Conservation (phyloP, 306 rosid species). For the Sicyos baderoa region DNA sequence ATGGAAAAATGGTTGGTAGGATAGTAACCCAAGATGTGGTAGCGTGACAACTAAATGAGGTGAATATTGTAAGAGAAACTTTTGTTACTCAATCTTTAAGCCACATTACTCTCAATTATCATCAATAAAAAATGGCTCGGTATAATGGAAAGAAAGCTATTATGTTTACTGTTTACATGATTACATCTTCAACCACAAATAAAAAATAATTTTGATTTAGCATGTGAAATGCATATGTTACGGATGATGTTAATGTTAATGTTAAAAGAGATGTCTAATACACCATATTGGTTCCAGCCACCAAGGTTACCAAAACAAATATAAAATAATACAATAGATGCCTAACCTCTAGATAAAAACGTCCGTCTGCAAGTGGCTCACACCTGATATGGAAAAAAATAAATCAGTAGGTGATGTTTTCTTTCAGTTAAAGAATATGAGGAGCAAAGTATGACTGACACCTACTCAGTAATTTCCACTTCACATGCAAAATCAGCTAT, state of each 20-base stretch:
- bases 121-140: not conserved
- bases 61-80: not conserved
- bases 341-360: conserved; percentile 87
- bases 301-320: not conserved
- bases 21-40: not conserved
- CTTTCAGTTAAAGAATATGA: conserved; percentile 3
- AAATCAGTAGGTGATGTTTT: not conserved
- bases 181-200: not conserved
- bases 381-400: conserved; percentile 47
- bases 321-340: not conserved
- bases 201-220: not conserved
- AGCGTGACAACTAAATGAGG: not conserved
- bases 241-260: not conserved
- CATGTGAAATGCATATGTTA: not conserved
- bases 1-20: conserved; percentile 15
- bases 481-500: conserved; percentile 91
- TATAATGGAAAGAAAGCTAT: not conserved
- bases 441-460: conserved; percentile 21
- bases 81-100: not conserved
- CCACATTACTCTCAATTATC: not conserved
- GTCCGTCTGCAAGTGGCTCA: conserved; percentile 97
- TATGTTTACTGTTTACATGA: not conserved
- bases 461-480: conserved; percentile 98
- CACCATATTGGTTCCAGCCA: conserved; percentile 10
- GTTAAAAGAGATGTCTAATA: not conserved